Percentiles rank a stretch among this genome's conserved stretches.
phyloP scores from a whole-genome alignment of 2,329 filamentous ascomycete species.

The Venturia aucupariae region DNA sequence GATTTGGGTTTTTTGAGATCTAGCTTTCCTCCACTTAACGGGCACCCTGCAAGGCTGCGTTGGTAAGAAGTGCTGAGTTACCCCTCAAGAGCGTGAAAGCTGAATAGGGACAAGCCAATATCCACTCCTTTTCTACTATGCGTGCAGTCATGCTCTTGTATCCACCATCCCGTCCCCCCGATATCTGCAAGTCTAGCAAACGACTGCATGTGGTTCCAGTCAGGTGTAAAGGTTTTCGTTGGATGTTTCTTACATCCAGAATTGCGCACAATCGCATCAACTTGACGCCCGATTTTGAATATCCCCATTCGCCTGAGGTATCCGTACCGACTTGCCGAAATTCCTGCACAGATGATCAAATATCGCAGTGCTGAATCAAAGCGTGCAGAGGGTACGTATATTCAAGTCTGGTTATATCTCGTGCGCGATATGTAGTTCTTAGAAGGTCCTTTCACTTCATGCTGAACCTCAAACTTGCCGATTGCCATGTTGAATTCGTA shows the following conservation, averaged over 20 bases:
- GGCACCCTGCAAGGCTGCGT: background rate
- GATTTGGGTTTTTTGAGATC: background rate
- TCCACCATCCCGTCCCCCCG: background rate
- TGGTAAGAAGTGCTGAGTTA: background rate
- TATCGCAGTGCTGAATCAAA: background rate
- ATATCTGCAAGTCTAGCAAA: background rate
- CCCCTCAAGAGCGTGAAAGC: background rate
- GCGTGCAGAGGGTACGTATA: background rate
- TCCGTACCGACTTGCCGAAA: no score
- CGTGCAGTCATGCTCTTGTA: background rate
- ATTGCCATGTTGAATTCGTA: constrained; percentile 14
- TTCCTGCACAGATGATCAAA: no score
- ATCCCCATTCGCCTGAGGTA: no score
- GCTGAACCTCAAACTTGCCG: constrained; percentile 28
- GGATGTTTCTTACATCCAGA: background rate
- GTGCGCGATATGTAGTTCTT: constrained; percentile 29
- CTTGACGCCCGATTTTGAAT: background rate
- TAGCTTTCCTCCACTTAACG: background rate
- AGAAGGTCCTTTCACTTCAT: constrained; percentile 31
- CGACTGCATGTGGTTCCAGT: background rate
- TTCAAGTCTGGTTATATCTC: background rate
- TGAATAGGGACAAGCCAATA: background rate
- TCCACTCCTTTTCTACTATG: background rate
- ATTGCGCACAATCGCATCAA: no score
- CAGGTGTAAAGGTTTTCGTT: background rate